These are phyloP conservation scores for Cyanidium caldarium DNA, from an alignment of 23 red algal species.

Conservation along the genomic window DNA sequence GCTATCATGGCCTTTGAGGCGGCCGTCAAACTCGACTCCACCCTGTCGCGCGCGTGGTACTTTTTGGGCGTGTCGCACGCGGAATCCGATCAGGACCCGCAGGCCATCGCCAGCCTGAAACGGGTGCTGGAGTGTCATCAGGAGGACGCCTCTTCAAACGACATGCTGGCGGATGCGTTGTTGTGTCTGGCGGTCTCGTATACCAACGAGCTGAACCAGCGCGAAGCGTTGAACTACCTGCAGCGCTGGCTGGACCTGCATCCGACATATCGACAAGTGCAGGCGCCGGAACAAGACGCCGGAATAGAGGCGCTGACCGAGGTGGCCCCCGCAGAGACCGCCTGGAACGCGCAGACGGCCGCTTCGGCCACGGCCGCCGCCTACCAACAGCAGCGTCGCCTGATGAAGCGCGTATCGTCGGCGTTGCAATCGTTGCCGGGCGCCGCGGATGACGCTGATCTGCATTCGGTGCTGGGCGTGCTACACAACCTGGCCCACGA, in stretches of 20 bases:
- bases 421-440: background rate
- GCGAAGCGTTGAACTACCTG: constrained; percentile 40
- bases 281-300: background rate
- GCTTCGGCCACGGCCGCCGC: background rate
- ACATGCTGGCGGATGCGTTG: constrained; percentile 28
- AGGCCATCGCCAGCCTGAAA: constrained; percentile 40
- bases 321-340: background rate
- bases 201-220: constrained; percentile 66
- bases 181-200: constrained; percentile 70
- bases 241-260: constrained; percentile 43
- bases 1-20: constrained; percentile 41
- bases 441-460: constrained; percentile 21
- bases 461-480: constrained; percentile 58
- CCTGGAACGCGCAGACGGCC: background rate
- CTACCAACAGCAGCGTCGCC: background rate
- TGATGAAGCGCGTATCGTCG: background rate
- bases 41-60: constrained; percentile 41
- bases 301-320: background rate
- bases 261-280: background rate
- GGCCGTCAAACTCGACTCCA: constrained; percentile 10
- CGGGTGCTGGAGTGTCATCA: constrained; percentile 7
- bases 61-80: constrained; percentile 63
- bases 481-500: constrained; percentile 61
- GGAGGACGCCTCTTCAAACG: constrained; percentile 4
- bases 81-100: constrained; percentile 66